Evolutionary conservation across 1,139 yeast species (phyloP).

Genomic region (Sugiyamaella neomexicana): DNA sequence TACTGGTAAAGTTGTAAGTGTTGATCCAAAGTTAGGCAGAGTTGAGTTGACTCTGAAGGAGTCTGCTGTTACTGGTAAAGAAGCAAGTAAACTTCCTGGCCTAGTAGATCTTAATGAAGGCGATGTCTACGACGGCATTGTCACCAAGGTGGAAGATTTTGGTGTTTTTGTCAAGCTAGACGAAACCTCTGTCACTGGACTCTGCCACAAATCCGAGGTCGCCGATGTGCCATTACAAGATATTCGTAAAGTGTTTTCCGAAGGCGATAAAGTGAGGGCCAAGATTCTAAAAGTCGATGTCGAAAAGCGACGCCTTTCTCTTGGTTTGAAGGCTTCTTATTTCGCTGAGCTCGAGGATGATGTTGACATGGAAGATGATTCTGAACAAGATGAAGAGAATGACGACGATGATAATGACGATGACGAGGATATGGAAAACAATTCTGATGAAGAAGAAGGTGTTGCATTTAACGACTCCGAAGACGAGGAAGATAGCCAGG

Average conservation of each 20-base stretch:
- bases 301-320: slow-evolving; percentile 70
- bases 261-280: slow-evolving; percentile 88
- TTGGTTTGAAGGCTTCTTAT: slow-evolving; percentile 94
- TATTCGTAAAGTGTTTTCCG: slow-evolving; percentile 62
- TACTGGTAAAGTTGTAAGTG: slow-evolving; percentile 69
- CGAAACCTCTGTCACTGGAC: slow-evolving; percentile 73
- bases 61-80: slow-evolving; percentile 72
- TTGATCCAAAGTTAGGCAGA: slow-evolving; percentile 50
- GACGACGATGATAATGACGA: slow-evolving; percentile 38
- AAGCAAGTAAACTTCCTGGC: slow-evolving; percentile 25
- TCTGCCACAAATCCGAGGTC: slow-evolving; percentile 84
- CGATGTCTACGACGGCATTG: slow-evolving; percentile 69
- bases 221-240: slow-evolving; percentile 66
- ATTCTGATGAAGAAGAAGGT: slow-evolving; percentile 32
- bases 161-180: slow-evolving; percentile 88
- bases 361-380: slow-evolving; percentile 38
- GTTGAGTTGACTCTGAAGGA: slow-evolving; percentile 79
- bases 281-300: slow-evolving; percentile 64
- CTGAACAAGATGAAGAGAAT: slow-evolving; percentile 32
- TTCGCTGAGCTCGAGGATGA: slow-evolving; percentile 51
- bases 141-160: slow-evolving; percentile 75
- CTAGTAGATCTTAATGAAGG: slow-evolving; percentile 63
- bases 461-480: slow-evolving; percentile 37
- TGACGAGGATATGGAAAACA: slow-evolving; percentile 20
- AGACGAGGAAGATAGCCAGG: slow-evolving; percentile 36